Evolutionary conservation across 2,329 filamentous ascomycete species (phyloP), one percentile per base, ranked within the genome.

Genomic region (Aspergillus tubingensis): DNA sequence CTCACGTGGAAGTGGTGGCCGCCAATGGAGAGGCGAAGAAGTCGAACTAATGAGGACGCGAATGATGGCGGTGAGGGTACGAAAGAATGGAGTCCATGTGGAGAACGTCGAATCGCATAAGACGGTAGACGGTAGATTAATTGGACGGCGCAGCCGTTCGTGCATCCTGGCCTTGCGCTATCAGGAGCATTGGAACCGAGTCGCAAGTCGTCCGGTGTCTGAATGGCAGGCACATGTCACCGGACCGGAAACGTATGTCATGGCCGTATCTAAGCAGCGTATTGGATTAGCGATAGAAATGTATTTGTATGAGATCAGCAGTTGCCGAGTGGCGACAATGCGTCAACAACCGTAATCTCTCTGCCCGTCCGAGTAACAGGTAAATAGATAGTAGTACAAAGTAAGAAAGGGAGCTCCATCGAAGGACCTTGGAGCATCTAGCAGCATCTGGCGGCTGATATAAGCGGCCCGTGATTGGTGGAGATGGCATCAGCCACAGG

Each of bases 1-100:
- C 86, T 0, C 82, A 83, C 62, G 73, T 80, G 38, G 80, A 82
- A 58, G 68, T 75, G 59, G 63, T 70, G 55, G 43, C 59, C 17
- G 64, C 66, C 32, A 74, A 70, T 54, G 68, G 65, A 21, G 47
- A 66, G 19, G 57, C 62, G 43, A 75, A 75, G 64, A 75, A 75
- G 63, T 66, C 62, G 43, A 58, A 57, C 52, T 72, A 66, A 62
- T 58, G 38, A 50, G 13, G 25, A 23, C 8, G 21, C 51, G 32
- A 17, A 32, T 30, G 25, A 44, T 27, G 53, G 17, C 13, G n/a
- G 41, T 44, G 39, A 13, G 19, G 27, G 41, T 30, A 21, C 19
- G 23, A 39, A 11, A 6, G 19, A 44, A 19, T 36, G 32, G 27
- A 13, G 41, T 36, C 30, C n/a, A 13, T 41, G 11, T 38, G 41